Conservation (phyloP, 148 eudicot genomes). For the Rhododendron molle region DNA sequence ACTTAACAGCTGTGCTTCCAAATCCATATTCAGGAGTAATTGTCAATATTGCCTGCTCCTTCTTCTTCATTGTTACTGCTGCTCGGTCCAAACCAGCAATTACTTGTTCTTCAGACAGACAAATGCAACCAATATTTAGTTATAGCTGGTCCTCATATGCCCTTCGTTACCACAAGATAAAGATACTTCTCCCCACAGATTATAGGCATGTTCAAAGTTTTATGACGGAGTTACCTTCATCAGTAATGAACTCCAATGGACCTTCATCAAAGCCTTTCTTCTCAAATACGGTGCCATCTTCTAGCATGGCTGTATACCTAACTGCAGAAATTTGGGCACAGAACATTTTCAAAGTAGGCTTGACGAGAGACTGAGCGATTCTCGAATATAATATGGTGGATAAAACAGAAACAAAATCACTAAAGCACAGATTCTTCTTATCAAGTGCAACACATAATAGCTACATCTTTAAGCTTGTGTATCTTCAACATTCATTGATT, state of each 20-base stretch:
- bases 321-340: conserved; percentile 34
- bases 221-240: conserved; percentile 45
- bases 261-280: conserved; percentile 56
- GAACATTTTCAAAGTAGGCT: not conserved
- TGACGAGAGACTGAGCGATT: not conserved
- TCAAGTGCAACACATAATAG: not conserved
- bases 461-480: not conserved
- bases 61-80: conserved; percentile 55
- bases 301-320: conserved; percentile 50
- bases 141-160: not conserved
- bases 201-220: not conserved
- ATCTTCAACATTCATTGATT: not conserved
- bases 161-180: not conserved
- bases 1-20: conserved; percentile 40
- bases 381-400: not conserved
- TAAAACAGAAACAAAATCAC: not conserved
- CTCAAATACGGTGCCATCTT: conserved; percentile 59
- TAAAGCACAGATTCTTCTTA: not conserved
- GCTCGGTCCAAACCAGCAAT: conserved; percentile 61
- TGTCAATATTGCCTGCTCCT: conserved; percentile 49
- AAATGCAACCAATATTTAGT: not conserved
- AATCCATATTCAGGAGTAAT: conserved; percentile 54
- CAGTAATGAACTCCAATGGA: conserved; percentile 52
- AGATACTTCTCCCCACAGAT: not conserved
- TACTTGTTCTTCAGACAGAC: conserved; percentile 46